Conservation (phyloP, 2,329 filamentous ascomycete species). For the Fusarium devonianum region DNA sequence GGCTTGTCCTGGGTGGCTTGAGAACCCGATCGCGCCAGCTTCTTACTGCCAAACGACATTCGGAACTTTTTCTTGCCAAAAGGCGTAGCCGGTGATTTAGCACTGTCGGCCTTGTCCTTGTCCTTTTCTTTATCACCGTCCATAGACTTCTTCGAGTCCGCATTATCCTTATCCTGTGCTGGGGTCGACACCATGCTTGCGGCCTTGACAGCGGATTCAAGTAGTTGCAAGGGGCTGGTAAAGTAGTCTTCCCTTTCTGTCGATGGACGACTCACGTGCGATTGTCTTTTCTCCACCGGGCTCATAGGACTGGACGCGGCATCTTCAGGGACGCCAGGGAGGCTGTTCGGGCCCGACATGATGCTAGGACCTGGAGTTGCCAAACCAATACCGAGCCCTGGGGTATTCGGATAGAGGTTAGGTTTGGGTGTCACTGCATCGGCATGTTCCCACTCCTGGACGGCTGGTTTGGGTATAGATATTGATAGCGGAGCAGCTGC, state of each 20-base stretch:
- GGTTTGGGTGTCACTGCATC: constrained; percentile 66
- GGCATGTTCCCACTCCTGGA: constrained; percentile 49
- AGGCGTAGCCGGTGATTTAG: constrained; percentile 66
- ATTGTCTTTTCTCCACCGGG: constrained; percentile 62
- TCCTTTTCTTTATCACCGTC: constrained; percentile 54
- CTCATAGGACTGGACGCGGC: constrained; percentile 51
- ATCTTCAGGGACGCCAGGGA: constrained; percentile 59
- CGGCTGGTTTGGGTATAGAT: constrained; percentile 47
- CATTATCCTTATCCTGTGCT: constrained; percentile 55
- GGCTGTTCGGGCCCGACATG: constrained; percentile 38
- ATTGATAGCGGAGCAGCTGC: constrained; percentile 68
- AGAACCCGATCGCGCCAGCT: constrained; percentile 74
- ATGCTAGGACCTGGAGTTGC: constrained; percentile 66
- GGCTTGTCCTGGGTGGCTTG: constrained; percentile 71
- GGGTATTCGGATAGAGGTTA: constrained; percentile 73
- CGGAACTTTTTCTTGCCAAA: constrained; percentile 92
- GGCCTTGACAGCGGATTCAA: constrained; percentile 55
- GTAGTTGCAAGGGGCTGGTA: constrained; percentile 63
- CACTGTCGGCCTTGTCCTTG: constrained; percentile 57
- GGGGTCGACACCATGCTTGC: constrained; percentile 56
- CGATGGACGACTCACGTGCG: constrained; percentile 66
- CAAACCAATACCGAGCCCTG: constrained; percentile 79
- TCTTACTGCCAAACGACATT: constrained; percentile 85
- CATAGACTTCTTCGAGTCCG: constrained; percentile 58
- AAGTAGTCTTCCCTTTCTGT: constrained; percentile 80